These are phyloP conservation scores for Podila epicladia DNA, from an alignment of 192 early-diverging fungal species.

Conservation along the genomic window DNA sequence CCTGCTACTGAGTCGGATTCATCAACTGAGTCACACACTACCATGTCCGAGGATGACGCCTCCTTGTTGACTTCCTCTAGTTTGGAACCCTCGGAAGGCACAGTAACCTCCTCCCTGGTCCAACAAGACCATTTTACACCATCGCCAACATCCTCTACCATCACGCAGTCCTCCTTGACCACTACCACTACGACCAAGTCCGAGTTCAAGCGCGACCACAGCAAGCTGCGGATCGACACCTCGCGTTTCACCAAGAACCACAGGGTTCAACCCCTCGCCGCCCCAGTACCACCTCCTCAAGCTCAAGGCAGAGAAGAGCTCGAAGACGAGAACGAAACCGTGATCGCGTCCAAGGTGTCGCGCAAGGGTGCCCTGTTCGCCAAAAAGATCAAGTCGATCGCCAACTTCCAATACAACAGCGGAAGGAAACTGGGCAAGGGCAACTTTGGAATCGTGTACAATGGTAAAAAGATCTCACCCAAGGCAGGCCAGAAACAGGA, in stretches of 20 bases:
- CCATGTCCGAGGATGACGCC: conserved; percentile 24
- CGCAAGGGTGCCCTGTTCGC: conserved; percentile 38
- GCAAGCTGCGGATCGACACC: not conserved
- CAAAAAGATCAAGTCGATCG: conserved; percentile 39
- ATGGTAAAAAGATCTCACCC: conserved; percentile 17
- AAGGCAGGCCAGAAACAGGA: no score
- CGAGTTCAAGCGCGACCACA: not conserved
- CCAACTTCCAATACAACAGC: conserved; percentile 37
- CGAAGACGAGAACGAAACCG: not conserved
- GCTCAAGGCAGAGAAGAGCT: not conserved
- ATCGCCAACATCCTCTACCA: not conserved
- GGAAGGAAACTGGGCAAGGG: conserved; percentile 43
- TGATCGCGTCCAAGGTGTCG: conserved; percentile 27
- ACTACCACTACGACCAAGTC: not conserved
- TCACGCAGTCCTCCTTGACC: not conserved
- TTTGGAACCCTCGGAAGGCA: not conserved
- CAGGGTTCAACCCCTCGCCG: not conserved
- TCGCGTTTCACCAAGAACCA: not conserved
- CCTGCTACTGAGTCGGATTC: no score
- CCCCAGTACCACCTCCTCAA: not conserved
- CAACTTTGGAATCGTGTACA: conserved; percentile 45
- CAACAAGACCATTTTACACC: not conserved
- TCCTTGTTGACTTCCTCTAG: not conserved
- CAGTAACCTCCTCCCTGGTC: not conserved
- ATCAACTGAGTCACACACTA: not conserved